Conservation (phyloP, 495 filamentous ascomycete genomes). For the Talaromyces borbonicus region DNA sequence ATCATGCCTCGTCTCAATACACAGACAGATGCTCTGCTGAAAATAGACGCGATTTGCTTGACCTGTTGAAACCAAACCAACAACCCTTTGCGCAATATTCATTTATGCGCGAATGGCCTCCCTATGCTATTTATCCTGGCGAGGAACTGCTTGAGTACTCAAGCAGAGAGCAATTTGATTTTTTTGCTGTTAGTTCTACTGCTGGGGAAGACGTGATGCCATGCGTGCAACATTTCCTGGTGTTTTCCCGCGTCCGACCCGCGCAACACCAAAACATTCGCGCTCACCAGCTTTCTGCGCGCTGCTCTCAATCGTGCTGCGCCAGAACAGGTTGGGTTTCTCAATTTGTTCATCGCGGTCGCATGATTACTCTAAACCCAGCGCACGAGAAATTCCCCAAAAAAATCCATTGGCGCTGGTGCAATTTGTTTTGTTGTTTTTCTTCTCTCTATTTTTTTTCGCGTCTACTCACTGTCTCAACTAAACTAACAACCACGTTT, state of each 20-base stretch:
- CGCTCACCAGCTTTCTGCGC: conserved; percentile 2
- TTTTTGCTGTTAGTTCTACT: background rate
- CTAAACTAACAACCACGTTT: conserved; percentile 9
- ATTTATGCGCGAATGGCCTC: too few relatives aligned
- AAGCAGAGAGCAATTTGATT: background rate
- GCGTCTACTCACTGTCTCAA: conserved; percentile 4
- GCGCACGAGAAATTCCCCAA: background rate
- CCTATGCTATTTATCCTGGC: too few relatives aligned
- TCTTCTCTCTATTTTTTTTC: conserved; percentile 5
- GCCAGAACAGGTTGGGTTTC: background rate
- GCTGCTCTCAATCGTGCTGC: background rate
- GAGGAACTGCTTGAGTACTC: too few relatives aligned
- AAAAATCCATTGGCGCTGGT: too few relatives aligned
- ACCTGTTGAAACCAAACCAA: background rate
- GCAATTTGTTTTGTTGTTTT: background rate
- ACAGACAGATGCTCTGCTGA: too few relatives aligned
- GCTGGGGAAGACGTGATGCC: background rate
- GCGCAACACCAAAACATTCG: conserved; percentile 1
- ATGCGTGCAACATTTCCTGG: too few relatives aligned
- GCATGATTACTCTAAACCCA: background rate
- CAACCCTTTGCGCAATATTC: background rate
- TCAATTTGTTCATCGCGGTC: conserved; percentile 6
- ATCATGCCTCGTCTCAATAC: too few relatives aligned
- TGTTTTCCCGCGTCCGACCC: conserved; percentile 9
- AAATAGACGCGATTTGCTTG: too few relatives aligned